Conservation (phyloP, 495 filamentous ascomycete species). For the Talaromyces stipitatus region DNA sequence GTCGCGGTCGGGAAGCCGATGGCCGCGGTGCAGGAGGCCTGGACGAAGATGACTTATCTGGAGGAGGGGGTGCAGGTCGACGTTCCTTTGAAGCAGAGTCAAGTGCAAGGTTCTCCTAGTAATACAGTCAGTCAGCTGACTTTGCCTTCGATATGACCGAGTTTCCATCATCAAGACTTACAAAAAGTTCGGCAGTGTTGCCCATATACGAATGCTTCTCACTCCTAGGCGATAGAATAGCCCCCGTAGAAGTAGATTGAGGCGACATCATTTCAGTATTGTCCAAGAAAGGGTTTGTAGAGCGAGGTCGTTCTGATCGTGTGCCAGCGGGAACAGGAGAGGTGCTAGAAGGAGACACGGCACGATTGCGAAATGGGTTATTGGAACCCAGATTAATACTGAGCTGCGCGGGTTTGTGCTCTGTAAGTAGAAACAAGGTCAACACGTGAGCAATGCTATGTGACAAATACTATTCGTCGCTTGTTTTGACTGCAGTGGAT, state of each 20-base stretch:
- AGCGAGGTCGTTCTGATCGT: slow-evolving; percentile 62
- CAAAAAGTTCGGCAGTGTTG: slow-evolving; percentile 81
- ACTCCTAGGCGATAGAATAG: slow-evolving; percentile 49
- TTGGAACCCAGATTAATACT: slow-evolving; percentile 74
- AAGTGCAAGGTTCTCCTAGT: slow-evolving; percentile 36
- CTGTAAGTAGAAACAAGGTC: slow-evolving; percentile 7
- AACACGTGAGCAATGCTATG: background rate
- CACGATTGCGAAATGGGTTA: slow-evolving; percentile 96
- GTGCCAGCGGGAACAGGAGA: slow-evolving; percentile 28
- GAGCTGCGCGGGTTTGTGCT: slow-evolving; percentile 38
- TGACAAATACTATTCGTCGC: background rate
- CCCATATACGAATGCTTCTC: slow-evolving; percentile 47
- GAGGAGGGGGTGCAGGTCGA: slow-evolving; percentile 29
- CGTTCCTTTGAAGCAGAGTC: slow-evolving; percentile 31
- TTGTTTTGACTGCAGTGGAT: background rate
- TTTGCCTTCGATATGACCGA: background rate
- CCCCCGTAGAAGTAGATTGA: slow-evolving; percentile 36
- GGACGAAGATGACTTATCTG: slow-evolving; percentile 26
- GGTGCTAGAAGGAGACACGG: slow-evolving; percentile 60
- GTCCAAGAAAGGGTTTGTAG: slow-evolving; percentile 90
- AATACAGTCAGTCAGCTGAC: background rate
- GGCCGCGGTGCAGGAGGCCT: slow-evolving; percentile 16
- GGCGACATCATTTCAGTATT: slow-evolving; percentile 47
- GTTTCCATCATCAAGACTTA: slow-evolving; percentile 42
- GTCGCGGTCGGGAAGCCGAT: slow-evolving; percentile 40